phyloP scores from a whole-genome alignment of 83 land plant species.

The Thuja plicata region DNA sequence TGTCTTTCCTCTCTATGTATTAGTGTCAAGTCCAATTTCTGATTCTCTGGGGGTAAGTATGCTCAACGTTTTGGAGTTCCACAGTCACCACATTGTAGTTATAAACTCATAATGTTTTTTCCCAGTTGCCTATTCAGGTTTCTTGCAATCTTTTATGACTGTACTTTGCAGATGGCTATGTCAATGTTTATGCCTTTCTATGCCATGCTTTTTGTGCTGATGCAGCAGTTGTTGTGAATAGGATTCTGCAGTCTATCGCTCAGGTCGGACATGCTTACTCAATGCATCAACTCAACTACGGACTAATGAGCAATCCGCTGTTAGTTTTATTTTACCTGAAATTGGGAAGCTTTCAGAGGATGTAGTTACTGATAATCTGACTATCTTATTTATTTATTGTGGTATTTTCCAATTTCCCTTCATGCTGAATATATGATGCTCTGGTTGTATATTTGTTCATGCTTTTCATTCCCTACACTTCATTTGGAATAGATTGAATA shows the following conservation, averaged over 20 bases:
- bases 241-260: constrained; percentile 42
- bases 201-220: constrained; percentile 1
- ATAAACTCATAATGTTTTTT: not conserved
- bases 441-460: constrained; percentile 17
- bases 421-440: not conserved
- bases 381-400: constrained; percentile 51
- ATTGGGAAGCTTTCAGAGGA: constrained; percentile 55
- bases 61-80: not conserved
- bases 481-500: not conserved
- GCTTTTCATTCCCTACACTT: not conserved
- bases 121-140: not conserved
- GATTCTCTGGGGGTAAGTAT: constrained; percentile 12
- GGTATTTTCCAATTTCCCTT: constrained; percentile 30
- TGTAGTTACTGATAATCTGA: constrained; percentile 42
- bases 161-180: not conserved
- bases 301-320: constrained; percentile 26
- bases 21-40: constrained; percentile 43
- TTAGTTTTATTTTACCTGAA: constrained; percentile 71
- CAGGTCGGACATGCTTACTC: constrained; percentile 33
- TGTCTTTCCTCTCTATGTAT: constrained; percentile 48
- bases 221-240: constrained; percentile 12
- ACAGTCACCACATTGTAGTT: not conserved
- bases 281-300: constrained; percentile 30
- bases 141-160: not conserved
- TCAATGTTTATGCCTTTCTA: not conserved